Evolutionary conservation across 371 early-diverging fungal genomes (phyloP).

Genomic region (Mucor mucedo): DNA sequence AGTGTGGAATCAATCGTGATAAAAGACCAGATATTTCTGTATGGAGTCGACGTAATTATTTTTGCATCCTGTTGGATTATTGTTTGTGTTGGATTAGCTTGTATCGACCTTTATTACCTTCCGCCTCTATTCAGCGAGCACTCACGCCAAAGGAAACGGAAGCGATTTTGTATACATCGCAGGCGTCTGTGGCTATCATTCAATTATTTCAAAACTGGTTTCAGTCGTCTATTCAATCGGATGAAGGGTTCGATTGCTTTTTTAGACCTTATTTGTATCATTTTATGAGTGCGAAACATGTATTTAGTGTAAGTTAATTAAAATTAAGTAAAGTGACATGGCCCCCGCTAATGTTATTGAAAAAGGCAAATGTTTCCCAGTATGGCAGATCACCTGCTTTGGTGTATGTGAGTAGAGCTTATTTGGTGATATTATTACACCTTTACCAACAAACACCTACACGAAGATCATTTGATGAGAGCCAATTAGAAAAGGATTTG

Average conservation of each 20-base stretch:
- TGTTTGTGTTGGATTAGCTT: conserved; percentile 40
- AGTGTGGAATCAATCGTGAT: not conserved
- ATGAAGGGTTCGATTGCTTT: conserved; percentile 42
- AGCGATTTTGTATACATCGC: conserved; percentile 33
- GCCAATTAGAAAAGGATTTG: conserved; percentile 35
- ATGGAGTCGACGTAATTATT: conserved; percentile 32
- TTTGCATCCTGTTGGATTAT: conserved; percentile 38
- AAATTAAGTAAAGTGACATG: not conserved
- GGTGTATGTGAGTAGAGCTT: conserved; percentile 27
- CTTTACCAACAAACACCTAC: conserved; percentile 44
- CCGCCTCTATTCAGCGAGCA: not conserved
- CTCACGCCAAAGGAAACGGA: conserved; percentile 15
- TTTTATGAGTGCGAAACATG: conserved; percentile 38
- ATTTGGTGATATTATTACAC: conserved; percentile 25
- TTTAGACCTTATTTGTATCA: conserved; percentile 49
- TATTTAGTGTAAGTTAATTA: conserved; percentile 29
- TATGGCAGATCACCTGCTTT: conserved; percentile 26
- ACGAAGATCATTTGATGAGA: conserved; percentile 35
- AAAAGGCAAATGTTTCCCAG: conserved; percentile 28
- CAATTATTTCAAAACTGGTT: conserved; percentile 36
- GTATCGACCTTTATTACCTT: conserved; percentile 24
- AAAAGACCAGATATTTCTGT: conserved; percentile 9
- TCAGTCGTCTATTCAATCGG: conserved; percentile 23
- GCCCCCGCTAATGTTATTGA: not conserved
- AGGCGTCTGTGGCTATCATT: conserved; percentile 38